Evolutionary conservation across 208 protist species (phyloP).

Genomic region (Lotmaria passim): DNA sequence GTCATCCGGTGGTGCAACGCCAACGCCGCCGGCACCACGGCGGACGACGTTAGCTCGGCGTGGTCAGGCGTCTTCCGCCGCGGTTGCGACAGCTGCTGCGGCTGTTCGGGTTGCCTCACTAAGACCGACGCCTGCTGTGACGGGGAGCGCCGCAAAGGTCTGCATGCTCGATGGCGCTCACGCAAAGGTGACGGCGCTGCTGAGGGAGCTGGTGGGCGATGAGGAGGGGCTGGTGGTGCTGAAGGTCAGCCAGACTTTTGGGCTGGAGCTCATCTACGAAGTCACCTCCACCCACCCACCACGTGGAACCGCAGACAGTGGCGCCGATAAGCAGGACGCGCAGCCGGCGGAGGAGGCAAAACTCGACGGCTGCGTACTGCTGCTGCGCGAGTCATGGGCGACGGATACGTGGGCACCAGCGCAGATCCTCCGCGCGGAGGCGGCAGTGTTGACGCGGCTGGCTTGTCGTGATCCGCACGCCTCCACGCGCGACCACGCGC

Average conservation of each 20-base stretch:
- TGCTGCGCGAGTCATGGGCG: conserved; percentile 28
- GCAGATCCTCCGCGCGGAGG: conserved; percentile 24
- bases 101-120: no score
- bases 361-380: conserved; percentile 14
- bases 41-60: no score
- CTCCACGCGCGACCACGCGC: neutral
- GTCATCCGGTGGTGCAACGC: no score
- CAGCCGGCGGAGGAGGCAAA: neutral
- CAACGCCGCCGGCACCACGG: no score
- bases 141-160: no score
- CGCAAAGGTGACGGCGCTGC: neutral
- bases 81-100: no score
- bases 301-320: no score
- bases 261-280: conserved; percentile 22
- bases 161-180: conserved; percentile 20
- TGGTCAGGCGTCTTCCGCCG: no score
- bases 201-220: conserved; percentile 9
- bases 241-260: conserved; percentile 36
- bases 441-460: conserved; percentile 21
- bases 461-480: neutral
- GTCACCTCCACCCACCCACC: neutral
- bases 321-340: neutral
- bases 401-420: conserved; percentile 18
- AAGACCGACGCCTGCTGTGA: neutral
- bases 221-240: conserved; percentile 21